A percentile compares a stretch with the other conserved stretches of the same genome.
phyloP scores from a whole-genome alignment of 768 basidiomycete species.

The Kwoniella europaea region DNA sequence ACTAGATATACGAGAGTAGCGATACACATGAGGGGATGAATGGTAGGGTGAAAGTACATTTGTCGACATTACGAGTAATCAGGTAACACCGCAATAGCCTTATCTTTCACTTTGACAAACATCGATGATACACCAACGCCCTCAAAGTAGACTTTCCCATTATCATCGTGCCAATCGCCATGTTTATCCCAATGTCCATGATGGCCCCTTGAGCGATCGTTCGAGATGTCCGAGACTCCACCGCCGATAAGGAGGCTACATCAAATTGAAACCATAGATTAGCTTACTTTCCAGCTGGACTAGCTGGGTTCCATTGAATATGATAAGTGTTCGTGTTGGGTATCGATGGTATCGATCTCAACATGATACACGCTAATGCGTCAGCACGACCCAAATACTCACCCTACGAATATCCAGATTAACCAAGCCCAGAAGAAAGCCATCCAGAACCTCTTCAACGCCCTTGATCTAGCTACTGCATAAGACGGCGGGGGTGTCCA shows the following conservation, averaged over 20 bases:
- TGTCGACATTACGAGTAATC: not conserved
- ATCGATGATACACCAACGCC: not conserved
- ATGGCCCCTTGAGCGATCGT: slow-evolving; percentile 16
- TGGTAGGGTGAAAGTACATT: no score
- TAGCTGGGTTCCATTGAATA: no score
- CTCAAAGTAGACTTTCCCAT: not conserved
- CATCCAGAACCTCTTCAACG: slow-evolving; percentile 48
- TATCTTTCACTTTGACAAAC: slow-evolving; percentile 6
- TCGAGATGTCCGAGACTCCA: slow-evolving; percentile 41
- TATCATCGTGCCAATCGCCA: slow-evolving; percentile 48
- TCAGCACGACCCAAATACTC: slow-evolving; percentile 16
- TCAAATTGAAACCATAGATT: no score
- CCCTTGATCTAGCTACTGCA: slow-evolving; percentile 39
- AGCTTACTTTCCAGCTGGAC: no score
- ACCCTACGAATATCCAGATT: slow-evolving; percentile 53
- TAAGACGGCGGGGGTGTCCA: slow-evolving; percentile 44
- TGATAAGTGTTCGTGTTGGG: no score
- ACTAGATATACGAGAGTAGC: not conserved
- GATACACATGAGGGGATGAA: no score
- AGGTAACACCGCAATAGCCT: slow-evolving; percentile 1
- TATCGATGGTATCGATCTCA: no score
- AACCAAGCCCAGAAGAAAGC: slow-evolving; percentile 51
- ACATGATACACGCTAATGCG: no score
- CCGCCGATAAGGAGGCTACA: slow-evolving; percentile 47
- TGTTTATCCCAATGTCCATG: slow-evolving; percentile 53